Base-by-base conservation (phyloP, 208 protist species). In the Naegleria gruberi region DNA sequence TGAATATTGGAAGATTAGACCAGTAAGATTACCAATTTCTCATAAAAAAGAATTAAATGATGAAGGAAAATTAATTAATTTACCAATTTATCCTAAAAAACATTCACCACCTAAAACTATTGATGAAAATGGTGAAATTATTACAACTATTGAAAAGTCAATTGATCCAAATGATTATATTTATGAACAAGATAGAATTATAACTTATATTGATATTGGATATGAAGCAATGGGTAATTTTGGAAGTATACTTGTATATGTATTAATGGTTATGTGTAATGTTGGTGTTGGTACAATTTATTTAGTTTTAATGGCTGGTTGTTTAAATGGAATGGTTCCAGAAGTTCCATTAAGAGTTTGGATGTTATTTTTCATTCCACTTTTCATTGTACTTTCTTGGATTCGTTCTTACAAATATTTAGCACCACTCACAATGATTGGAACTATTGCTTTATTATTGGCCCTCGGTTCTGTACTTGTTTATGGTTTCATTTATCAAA, bases 161-260 rank as follows among this genome's bases (percentile, higher is more conserved):
- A 37, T 37, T 0, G 83, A 87, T 55, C 83, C 83, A n/a, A 87
- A 87, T 40, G 83, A 87, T 55, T 87, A 87, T 40, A 87, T 87
- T 87, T 87, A 87, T 87, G 83, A 87, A 42, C 17, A 55, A 30
- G 12, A 87, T 45, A 5, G 44, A 1, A 55, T 55, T 26, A 55
- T 87, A 57, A 87, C 83, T 23, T 87, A 87, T 55, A 26, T n/a
- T 46, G 83, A 87, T 51, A 37, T 87, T 30, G 83, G 43, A 55
- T 87, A 87, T 55, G 83, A 87, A 55, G 83, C 83, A 45, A 55
- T 87, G 43, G 83, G 83, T 40, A 87, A 34, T 41, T 34, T 34
- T 37, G 83, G 83, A 30, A 41, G 26, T 17, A 41, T 37, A 17
- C 4, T 87, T 4, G 44, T 55, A 44, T n/a, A 87, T 40, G 6